Conservation (phyloP, 139 green algal genomes). For the Chlorella sp. region DNA sequence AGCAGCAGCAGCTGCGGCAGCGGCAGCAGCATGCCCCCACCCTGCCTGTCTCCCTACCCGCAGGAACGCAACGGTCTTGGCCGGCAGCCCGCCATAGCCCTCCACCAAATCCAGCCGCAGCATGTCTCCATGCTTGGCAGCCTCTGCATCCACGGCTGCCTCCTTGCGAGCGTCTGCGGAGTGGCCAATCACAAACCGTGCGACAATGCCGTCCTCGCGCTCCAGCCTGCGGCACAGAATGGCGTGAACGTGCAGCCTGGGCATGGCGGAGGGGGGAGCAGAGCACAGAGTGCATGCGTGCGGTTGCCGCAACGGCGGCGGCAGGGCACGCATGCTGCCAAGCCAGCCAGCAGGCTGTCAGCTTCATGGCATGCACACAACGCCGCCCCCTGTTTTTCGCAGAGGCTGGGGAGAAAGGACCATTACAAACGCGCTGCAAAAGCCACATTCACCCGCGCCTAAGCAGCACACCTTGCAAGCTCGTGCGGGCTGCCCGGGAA, state of each 20-base stretch:
- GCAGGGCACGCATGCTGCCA: too few species aligned
- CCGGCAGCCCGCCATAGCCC: slow-evolving; percentile 69
- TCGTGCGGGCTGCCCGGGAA: slow-evolving; percentile 46
- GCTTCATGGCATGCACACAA: too few species aligned
- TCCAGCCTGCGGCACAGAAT: slow-evolving; percentile 31
- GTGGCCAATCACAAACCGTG: slow-evolving; percentile 74
- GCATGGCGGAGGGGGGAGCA: background rate
- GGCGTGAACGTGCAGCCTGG: too few species aligned
- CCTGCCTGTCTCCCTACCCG: background rate
- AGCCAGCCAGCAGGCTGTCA: too few species aligned
- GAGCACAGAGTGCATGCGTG: too few species aligned
- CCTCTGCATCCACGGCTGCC: slow-evolving; percentile 49
- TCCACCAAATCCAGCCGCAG: slow-evolving; percentile 68
- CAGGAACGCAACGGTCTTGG: slow-evolving; percentile 79
- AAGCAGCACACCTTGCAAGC: background rate
- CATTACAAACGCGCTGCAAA: too few species aligned
- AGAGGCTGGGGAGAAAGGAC: too few species aligned
- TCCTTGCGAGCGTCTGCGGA: slow-evolving; percentile 35
- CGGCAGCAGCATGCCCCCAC: too few species aligned
- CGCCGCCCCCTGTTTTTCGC: too few species aligned
- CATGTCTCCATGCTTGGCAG: slow-evolving; percentile 58
- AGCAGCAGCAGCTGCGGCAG: too few species aligned
- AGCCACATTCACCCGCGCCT: background rate
- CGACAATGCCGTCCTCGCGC: slow-evolving; percentile 52
- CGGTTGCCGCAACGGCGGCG: too few species aligned